phyloP scores from a whole-genome alignment of 2,329 filamentous ascomycete species.

The Colletotrichum theobromicola region DNA sequence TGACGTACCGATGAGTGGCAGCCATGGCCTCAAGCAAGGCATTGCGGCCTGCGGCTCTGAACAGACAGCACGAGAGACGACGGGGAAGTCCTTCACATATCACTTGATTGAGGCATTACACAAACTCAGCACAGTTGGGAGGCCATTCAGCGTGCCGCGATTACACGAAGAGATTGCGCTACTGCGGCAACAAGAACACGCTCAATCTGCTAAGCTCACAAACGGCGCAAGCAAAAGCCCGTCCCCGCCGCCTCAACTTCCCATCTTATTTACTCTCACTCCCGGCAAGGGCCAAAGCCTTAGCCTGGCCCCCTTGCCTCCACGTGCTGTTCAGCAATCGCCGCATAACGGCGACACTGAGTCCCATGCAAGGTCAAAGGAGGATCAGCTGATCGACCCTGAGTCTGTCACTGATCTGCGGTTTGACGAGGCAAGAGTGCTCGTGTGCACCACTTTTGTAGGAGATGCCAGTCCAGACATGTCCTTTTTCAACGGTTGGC shows the following conservation, averaged over 20 bases:
- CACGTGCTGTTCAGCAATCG: constrained; percentile 34
- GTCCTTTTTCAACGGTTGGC: constrained; percentile 70
- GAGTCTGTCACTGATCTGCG: constrained; percentile 58
- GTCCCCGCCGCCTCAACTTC: constrained; percentile 40
- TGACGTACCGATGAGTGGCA: constrained; percentile 54
- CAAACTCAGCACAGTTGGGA: constrained; percentile 52
- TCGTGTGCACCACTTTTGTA: constrained; percentile 71
- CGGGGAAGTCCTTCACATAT: constrained; percentile 63
- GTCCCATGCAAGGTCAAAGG: constrained; percentile 27
- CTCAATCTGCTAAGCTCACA: constrained; percentile 45
- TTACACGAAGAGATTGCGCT: constrained; percentile 61
- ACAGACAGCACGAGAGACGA: constrained; percentile 47
- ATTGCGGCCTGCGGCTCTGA: constrained; percentile 66
- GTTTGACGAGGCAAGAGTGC: constrained; percentile 67
- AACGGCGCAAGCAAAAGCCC: constrained; percentile 49
- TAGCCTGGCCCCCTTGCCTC: constrained; percentile 53
- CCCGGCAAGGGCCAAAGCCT: constrained; percentile 58
- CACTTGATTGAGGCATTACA: constrained; percentile 59
- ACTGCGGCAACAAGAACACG: constrained; percentile 48
- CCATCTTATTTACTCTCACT: constrained; percentile 61
- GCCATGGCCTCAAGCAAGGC: constrained; percentile 64
- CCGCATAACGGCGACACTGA: constrained; percentile 26
- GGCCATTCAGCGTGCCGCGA: constrained; percentile 61
- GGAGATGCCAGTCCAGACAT: constrained; percentile 70
- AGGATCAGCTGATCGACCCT: constrained; percentile 51